Conservation (phyloP, 176 grass and related monocot species). For the Ampelocalamus luodianensis region DNA sequence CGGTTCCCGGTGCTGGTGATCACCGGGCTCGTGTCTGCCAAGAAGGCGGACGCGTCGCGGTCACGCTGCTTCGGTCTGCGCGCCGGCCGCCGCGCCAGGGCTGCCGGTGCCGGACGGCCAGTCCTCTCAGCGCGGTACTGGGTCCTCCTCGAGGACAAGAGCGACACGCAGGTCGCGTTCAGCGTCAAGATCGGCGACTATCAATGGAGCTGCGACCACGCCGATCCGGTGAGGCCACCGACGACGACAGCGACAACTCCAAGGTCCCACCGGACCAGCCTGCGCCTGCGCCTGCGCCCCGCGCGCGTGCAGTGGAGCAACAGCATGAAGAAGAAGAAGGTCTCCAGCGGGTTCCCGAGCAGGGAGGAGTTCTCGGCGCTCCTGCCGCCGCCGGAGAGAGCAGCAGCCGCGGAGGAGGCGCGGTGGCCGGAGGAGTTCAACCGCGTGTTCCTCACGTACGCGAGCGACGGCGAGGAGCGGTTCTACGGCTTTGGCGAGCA, state of each 20-base stretch:
- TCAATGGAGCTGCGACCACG: slow-evolving; percentile 48
- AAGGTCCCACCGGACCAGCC: slow-evolving; percentile 14
- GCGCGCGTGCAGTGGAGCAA: slow-evolving; percentile 16
- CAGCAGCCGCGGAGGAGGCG: neutral
- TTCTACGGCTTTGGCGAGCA: slow-evolving; percentile 97
- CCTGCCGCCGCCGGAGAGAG: neutral
- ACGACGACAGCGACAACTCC: neutral
- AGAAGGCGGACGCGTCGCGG: slow-evolving; percentile 24
- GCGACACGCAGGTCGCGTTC: slow-evolving; percentile 65
- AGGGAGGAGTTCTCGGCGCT: slow-evolving; percentile 37
- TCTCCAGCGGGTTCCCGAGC: neutral
- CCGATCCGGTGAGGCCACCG: neutral
- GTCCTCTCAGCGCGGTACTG: slow-evolving; percentile 63
- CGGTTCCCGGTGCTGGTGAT: slow-evolving; percentile 70
- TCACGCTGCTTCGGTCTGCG: slow-evolving; percentile 38
- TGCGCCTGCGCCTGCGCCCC: slow-evolving; percentile 39
- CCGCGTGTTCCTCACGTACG: slow-evolving; percentile 70
- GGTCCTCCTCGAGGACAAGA: slow-evolving; percentile 76
- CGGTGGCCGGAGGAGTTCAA: slow-evolving; percentile 59
- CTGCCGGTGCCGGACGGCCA: slow-evolving; percentile 15
- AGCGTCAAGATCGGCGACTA: slow-evolving; percentile 71
- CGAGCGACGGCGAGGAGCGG: slow-evolving; percentile 65
- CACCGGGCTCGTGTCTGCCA: slow-evolving; percentile 56
- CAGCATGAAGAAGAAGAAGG: slow-evolving; percentile 40
- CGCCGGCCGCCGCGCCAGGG: neutral